Percentiles rank a stretch among this genome's conserved stretches.
Evolutionary conservation across 495 filamentous ascomycete species (phyloP).

Genomic region (Aspergillus cristatus): DNA sequence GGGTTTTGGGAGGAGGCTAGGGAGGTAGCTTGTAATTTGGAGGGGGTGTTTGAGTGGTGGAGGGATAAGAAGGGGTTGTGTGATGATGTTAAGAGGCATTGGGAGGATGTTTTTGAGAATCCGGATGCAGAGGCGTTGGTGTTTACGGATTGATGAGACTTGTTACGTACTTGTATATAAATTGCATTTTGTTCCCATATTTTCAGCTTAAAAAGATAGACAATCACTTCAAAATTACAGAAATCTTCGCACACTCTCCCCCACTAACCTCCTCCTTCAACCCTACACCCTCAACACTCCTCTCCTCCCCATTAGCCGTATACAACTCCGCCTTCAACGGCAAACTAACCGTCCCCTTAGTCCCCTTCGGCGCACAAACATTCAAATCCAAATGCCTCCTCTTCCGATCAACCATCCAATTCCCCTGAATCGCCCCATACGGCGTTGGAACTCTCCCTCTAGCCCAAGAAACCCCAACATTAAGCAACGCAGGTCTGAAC

Average conservation of each 20-base stretch:
- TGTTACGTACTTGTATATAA: background rate
- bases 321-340: conserved; percentile 1
- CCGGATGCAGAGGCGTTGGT: background rate
- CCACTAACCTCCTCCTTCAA: background rate
- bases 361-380: conserved; percentile 1
- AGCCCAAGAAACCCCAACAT: conserved; percentile 7
- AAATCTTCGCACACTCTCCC: background rate
- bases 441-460: conserved; percentile 8
- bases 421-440: background rate
- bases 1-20: conserved; percentile 27
- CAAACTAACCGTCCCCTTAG: conserved; percentile 1
- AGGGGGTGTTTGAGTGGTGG: conserved; percentile 14
- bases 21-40: conserved; percentile 21
- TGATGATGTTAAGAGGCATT: conserved; percentile 8
- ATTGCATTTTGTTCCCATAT: background rate
- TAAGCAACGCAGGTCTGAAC: conserved; percentile 10
- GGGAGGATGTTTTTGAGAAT: conserved; percentile 11
- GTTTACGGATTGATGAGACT: conserved; percentile 6
- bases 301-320: conserved; percentile 52
- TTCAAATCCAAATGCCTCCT: background rate
- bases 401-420: background rate
- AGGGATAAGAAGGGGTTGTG: conserved; percentile 12
- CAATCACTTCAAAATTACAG: background rate
- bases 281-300: background rate
- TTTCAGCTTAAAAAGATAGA: background rate